Evolutionary conservation across 495 filamentous ascomycete species (phyloP).

Genomic region (Mycothermus thermophilus): DNA sequence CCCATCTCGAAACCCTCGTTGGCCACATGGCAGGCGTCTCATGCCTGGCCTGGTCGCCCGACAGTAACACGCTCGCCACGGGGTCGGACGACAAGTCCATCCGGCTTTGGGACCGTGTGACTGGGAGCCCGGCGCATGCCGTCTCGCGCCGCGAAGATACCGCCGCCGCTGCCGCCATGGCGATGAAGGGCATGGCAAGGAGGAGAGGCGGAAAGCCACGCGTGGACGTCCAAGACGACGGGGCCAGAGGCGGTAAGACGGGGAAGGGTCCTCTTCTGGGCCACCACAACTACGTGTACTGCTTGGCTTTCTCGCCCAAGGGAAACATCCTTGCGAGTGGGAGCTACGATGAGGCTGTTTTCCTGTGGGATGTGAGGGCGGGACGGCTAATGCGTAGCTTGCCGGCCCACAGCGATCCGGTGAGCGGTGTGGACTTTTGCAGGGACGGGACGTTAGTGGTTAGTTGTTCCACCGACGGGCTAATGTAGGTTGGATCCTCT

Average conservation of each 20-base stretch:
- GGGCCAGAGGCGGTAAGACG: conserved; percentile 15
- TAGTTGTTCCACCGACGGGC: conserved; percentile 76
- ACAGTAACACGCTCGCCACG: conserved; percentile 71
- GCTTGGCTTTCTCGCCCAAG: conserved; percentile 85
- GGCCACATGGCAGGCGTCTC: conserved; percentile 88
- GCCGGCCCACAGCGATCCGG: conserved; percentile 89
- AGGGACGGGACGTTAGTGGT: conserved; percentile 83
- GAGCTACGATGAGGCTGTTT: conserved; percentile 93
- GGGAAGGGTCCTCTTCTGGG: conserved; percentile 50
- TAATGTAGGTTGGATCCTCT: conserved; percentile 60
- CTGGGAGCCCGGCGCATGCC: conserved; percentile 48
- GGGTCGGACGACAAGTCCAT: conserved; percentile 95
- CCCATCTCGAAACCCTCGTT: conserved; percentile 72
- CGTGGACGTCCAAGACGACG: neutral
- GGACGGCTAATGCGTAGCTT: conserved; percentile 74
- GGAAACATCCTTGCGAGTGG: conserved; percentile 92
- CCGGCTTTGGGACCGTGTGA: conserved; percentile 75
- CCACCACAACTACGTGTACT: conserved; percentile 93
- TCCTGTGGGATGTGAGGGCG: conserved; percentile 87
- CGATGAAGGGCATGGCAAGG: neutral
- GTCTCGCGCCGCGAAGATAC: conserved; percentile 4
- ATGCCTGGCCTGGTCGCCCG: conserved; percentile 80
- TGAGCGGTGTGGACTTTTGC: conserved; percentile 85
- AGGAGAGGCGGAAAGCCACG: neutral
- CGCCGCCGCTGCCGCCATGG: neutral